Conservation (phyloP, 345 rosid species). For the Bruguiera gymnorhiza region DNA sequence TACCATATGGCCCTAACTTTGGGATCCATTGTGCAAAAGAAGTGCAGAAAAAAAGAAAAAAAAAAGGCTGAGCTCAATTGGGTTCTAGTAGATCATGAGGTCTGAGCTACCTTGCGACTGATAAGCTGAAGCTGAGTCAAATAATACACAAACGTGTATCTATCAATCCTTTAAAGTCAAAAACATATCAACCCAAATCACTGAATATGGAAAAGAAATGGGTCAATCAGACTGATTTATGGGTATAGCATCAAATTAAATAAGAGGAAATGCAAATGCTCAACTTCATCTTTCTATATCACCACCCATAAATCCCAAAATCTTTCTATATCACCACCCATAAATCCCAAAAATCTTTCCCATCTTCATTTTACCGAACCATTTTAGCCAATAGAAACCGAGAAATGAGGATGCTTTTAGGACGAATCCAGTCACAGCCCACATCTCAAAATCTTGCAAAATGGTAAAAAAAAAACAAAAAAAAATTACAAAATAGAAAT, state of each 20-base stretch:
- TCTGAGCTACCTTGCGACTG: no score
- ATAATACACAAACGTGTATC: neutral
- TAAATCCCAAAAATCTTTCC: neutral
- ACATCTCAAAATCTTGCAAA: no score
- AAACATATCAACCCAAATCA: slow-evolving; percentile 2
- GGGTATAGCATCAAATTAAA: neutral
- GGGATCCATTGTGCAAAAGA: no score
- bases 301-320: neutral
- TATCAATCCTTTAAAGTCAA: neutral
- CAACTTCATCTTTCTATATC: neutral
- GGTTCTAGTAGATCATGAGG: no score
- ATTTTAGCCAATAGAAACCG: no score
- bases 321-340: neutral
- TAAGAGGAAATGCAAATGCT: neutral
- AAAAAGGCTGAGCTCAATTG: no score
- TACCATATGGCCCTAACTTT: no score
- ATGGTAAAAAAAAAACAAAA: neutral
- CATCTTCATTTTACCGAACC: neutral
- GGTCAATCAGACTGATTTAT: neutral
- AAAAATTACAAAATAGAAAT: neutral
- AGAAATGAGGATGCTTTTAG: no score
- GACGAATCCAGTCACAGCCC: no score
- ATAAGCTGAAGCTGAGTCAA: neutral
- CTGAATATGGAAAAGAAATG: neutral
- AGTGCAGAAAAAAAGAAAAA: no score